These are phyloP conservation scores for Globisporangium emineosum DNA, from an alignment of 352 stramenopile genomes.

Conservation along the genomic window DNA sequence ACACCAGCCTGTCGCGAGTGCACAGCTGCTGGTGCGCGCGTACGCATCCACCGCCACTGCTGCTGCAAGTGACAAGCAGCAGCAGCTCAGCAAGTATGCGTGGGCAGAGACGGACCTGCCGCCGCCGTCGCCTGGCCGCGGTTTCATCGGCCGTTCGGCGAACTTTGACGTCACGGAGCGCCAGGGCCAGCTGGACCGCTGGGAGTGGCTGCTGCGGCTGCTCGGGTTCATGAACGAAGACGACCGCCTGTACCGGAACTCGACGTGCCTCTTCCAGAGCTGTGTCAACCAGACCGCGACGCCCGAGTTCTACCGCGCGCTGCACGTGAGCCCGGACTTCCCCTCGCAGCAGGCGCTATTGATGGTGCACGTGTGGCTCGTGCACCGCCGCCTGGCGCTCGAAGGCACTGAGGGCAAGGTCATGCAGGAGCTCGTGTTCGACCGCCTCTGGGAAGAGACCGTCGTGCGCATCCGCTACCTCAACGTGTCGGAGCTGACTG, in stretches of 20 bases:
- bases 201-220: conserved; percentile 80
- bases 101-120: conserved; percentile 81
- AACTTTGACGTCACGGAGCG: conserved; percentile 83
- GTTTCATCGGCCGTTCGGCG: conserved; percentile 61
- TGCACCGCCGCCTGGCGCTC: conserved; percentile 91
- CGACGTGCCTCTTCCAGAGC: conserved; percentile 75
- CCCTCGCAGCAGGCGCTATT: conserved; percentile 91
- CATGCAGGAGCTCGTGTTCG: conserved; percentile 95
- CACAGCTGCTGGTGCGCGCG: conserved; percentile 18
- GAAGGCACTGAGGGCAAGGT: conserved; percentile 77
- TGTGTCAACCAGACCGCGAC: conserved; percentile 80
- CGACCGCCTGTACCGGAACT: conserved; percentile 68
- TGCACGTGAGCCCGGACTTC: conserved; percentile 83
- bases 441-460: conserved; percentile 96
- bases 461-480: conserved; percentile 89
- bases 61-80: conserved; percentile 9
- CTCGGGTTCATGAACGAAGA: conserved; percentile 89
- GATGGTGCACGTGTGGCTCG: conserved; percentile 95
- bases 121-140: conserved; percentile 69
- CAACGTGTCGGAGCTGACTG: conserved; percentile 93
- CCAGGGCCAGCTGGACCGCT: conserved; percentile 58
- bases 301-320: conserved; percentile 65
- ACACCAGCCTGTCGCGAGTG: neutral
- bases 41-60: conserved; percentile 23
- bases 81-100: conserved; percentile 39